Percentiles rank a stretch among this genome's conserved stretches.
These are phyloP conservation scores for Colletotrichum spinosum DNA, from an alignment of 2,329 filamentous ascomycete genomes.

Conservation along the genomic window DNA sequence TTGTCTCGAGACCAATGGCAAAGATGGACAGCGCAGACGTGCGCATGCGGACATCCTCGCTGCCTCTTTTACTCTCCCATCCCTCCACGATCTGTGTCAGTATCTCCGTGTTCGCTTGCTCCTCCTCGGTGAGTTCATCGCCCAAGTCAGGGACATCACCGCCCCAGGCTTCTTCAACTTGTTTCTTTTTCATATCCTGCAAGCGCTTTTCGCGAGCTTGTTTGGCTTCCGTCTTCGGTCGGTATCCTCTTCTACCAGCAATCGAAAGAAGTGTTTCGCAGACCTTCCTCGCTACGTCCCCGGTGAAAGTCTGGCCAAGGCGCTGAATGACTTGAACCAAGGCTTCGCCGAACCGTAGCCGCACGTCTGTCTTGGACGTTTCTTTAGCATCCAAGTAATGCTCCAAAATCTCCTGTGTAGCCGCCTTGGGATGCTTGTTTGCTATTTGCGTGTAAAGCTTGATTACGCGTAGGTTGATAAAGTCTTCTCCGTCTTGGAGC, in stretches of 20 bases:
- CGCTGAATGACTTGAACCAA: slow-evolving; percentile 73
- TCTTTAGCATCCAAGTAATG: slow-evolving; percentile 75
- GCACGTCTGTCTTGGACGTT: slow-evolving; percentile 68
- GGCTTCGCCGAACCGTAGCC: slow-evolving; percentile 77
- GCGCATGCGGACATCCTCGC: slow-evolving; percentile 67
- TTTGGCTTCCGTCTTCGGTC: slow-evolving; percentile 68
- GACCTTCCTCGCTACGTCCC: slow-evolving; percentile 63
- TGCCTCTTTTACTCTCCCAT: slow-evolving; percentile 38
- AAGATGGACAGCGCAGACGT: slow-evolving; percentile 77
- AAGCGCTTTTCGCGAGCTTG: slow-evolving; percentile 64
- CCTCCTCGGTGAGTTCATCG: slow-evolving; percentile 58
- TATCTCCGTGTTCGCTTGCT: slow-evolving; percentile 60
- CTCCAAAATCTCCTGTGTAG: slow-evolving; percentile 72
- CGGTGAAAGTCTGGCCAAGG: slow-evolving; percentile 66
- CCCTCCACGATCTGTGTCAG: slow-evolving; percentile 46
- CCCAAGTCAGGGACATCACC: slow-evolving; percentile 62
- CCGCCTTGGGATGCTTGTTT: slow-evolving; percentile 70
- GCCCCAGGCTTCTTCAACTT: slow-evolving; percentile 66
- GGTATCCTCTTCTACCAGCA: slow-evolving; percentile 71
- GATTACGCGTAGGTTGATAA: slow-evolving; percentile 76
- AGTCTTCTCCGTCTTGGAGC: slow-evolving; percentile 75
- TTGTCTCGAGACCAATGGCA: slow-evolving; percentile 69
- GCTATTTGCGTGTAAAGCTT: slow-evolving; percentile 73
- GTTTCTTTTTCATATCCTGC: slow-evolving; percentile 60
- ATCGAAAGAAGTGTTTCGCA: slow-evolving; percentile 71